Base-by-base conservation (phyloP, 805 yeast species). In the Lipomyces oligophaga region DNA sequence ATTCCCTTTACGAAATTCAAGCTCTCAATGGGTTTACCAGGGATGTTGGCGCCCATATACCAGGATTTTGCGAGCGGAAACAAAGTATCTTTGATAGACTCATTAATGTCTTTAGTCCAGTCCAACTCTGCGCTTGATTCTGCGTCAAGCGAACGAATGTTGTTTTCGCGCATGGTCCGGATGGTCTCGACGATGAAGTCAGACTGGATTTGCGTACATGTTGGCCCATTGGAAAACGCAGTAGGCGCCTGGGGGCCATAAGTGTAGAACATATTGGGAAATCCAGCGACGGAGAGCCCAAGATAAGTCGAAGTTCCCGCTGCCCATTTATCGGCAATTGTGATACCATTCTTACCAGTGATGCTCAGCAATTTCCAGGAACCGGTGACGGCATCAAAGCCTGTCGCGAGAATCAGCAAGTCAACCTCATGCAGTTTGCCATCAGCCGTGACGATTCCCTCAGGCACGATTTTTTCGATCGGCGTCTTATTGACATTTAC, bases 201-300 rank as follows among this genome's bases (percentile, higher is more conserved):
- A 5, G 52, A 52, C 43, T 64, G 66, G 15, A 63, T 33, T 34
- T 60, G 61, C 35, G 45, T 40, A 41, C 62, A 55, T 13, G 61
- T 49, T 24, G 67, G 67, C 6, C 66, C 67, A 45, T 64, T 63
- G 21, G 54, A 45, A 45, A 63, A 60, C 5, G 63, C 59, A 28
- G 65, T 63, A 13, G 68, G 67, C 2, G 59, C 63, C 28, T 61
- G 64, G 4, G 67, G 67, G 8, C 68, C 67, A 43, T 64, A 65
- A 18, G 60, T 42, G 46, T 52, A 59, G 43, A 59, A 63, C 60
- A 64, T 41, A 50, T 64, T 64, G 19, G 67, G 66, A 42, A 49
- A 62, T 7, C 60, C 64, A 27, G 42, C 27, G 28, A 58, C 43
- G 3, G 62, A 28, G 25, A 59, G 31, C 5, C 67, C 66, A 22